A percentile compares a stretch with the other conserved stretches of the same genome.
phyloP scores from a whole-genome alignment of 2,329 filamentous ascomycete species.

The Elsinoe batatas region DNA sequence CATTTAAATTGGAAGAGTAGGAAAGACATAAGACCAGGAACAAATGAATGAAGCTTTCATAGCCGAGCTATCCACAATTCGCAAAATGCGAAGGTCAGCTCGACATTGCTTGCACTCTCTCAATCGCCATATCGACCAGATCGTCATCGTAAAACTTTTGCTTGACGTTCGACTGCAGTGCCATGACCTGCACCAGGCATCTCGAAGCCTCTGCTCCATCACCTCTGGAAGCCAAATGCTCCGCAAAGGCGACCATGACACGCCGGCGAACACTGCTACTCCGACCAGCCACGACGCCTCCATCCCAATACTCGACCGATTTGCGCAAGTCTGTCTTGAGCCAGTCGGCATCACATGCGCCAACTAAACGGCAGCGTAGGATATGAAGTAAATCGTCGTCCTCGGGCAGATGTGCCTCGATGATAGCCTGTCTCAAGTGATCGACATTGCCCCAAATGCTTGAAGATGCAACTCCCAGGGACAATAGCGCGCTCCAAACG shows the following conservation, averaged over 20 bases:
- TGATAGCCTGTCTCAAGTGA: not conserved
- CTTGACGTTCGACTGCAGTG: too few relatives aligned
- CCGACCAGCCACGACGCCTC: not conserved
- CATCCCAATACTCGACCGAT: not conserved
- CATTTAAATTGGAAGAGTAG: too few relatives aligned
- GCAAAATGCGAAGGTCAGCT: too few relatives aligned
- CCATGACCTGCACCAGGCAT: too few relatives aligned
- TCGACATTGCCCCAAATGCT: not conserved
- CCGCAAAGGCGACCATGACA: not conserved
- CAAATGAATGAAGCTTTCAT: too few relatives aligned
- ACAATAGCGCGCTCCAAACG: not conserved
- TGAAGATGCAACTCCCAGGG: not conserved
- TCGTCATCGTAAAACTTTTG: too few relatives aligned
- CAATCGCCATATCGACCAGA: too few relatives aligned
- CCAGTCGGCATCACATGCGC: not conserved
- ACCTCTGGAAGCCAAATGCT: too few relatives aligned
- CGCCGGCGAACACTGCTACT: not conserved
- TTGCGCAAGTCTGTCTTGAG: not conserved
- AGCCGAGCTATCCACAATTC: too few relatives aligned
- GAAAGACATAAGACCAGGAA: too few relatives aligned
- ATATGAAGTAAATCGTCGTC: not conserved
- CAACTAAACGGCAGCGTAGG: not conserved
- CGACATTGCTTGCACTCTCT: too few relatives aligned
- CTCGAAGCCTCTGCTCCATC: too few relatives aligned
- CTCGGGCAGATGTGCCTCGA: not conserved